phyloP scores from a whole-genome alignment of 2,329 filamentous ascomycete species.

The Microdochium nivale region DNA sequence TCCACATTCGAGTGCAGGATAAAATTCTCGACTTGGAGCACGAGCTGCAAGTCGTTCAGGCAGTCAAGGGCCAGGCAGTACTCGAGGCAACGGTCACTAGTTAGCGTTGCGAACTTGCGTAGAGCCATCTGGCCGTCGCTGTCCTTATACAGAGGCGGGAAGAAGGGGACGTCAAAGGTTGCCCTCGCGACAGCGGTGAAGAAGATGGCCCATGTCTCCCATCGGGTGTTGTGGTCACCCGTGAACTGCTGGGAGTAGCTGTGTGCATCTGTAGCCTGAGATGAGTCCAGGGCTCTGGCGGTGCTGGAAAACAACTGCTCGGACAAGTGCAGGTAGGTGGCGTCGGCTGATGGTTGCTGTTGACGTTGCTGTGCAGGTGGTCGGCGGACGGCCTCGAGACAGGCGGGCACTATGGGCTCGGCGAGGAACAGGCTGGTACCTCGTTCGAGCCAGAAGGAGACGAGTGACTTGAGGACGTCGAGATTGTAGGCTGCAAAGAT shows the following conservation, averaged over 20 bases:
- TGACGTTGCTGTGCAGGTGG: background rate
- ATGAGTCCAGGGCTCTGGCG: constrained; percentile 4
- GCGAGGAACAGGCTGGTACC: background rate
- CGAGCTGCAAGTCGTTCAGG: constrained; percentile 33
- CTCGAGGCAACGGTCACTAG: constrained; percentile 14
- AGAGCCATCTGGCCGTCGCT: constrained; percentile 8
- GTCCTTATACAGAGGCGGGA: constrained; percentile 6
- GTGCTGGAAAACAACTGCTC: constrained; percentile 2
- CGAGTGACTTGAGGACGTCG: background rate
- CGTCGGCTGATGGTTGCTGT: background rate
- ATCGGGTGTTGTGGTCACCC: constrained; percentile 7
- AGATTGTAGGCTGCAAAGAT: background rate
- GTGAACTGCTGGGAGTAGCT: constrained; percentile 8
- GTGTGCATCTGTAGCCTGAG: constrained; percentile 1
- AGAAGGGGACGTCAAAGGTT: constrained; percentile 7
- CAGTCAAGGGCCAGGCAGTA: constrained; percentile 15
- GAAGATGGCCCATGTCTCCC: constrained; percentile 16
- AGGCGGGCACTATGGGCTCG: background rate
- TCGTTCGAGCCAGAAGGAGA: background rate
- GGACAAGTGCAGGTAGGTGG: background rate
- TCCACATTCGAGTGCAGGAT: constrained; percentile 33
- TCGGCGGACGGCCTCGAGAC: background rate
- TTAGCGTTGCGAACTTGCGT: constrained; percentile 8
- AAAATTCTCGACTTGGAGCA: constrained; percentile 36
- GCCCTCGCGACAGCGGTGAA: constrained; percentile 13